Base-by-base conservation (phyloP, 495 filamentous ascomycete species). In the Tuber borchii region DNA sequence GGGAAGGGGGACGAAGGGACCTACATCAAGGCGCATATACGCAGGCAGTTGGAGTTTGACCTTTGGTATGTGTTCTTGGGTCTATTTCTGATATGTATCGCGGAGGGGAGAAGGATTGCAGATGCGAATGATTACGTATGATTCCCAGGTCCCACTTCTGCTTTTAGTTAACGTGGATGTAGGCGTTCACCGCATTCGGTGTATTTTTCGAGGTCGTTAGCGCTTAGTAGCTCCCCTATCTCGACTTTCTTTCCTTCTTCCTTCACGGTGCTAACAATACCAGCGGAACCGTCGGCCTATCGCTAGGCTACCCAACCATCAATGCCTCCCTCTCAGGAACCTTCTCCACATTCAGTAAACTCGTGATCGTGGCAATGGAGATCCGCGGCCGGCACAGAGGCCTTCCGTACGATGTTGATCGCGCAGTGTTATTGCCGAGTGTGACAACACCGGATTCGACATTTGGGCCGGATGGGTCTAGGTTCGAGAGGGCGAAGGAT, bases 51-150 rank as follows among this genome's bases (percentile, higher is more conserved):
- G 19, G 93, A 92, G 74, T 97, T 97, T 84, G 95, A 98, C 84
- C 82, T 98, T 81, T 97, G 94, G 93, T 97, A 92, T 83, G 91
- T 98, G 46, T 95, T 95, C 78, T 83, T 97, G 22, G 95, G 93
- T 0, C 87, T 92, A 68, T 98, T 98, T 85, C 87, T 97, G 80
- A 92, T 98, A 80, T 86, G 90, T 72, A 94, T 97, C 76, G 87
- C 90, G 26, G 95, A 98, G 85, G 93, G 93, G 19, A 74, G 78
- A 3, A 87, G 88, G 6, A 83, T 95, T 22, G 85, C 90, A 83
- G 85, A 86, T 75, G 83, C 81, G 40, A 86, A 86, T 70, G 86
- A 91, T 74, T 88, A 87, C 76, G 76, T 83, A 79, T 80, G 69
- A 69, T 71, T 26, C 34, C 37, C 22, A 16, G 9, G 22, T 34